Evolutionary conservation across 2,329 filamentous ascomycete species (phyloP), one percentile per base, ranked within the genome.

Genomic region (Incumbomyces lentus): DNA sequence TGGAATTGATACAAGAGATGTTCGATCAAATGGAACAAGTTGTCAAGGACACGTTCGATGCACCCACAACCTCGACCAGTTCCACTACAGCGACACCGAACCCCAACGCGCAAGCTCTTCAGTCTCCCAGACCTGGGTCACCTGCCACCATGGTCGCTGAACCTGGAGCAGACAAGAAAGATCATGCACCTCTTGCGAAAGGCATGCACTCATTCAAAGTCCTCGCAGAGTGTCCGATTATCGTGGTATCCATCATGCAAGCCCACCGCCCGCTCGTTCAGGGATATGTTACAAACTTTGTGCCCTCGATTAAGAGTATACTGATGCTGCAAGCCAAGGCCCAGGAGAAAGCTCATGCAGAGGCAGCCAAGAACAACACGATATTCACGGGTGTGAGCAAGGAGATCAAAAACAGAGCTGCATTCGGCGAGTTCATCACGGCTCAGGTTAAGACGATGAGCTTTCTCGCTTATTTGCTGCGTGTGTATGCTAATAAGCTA

Each of bases 131-230:
- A 44, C 90, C 92, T 3, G 88, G 84, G 44, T 98, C 93, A 2
- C 92, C 93, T 3, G 84, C 89, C 7, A 82, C 85, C 2, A 84
- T 87, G 1, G 68, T 62, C 14, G 76, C 82, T 14, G 92, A 96
- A 52, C 76, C 95, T 42, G 86, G 81, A 5, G 76, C 81, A 12
- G 89, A 95, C 57, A 83, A 87, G 58, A 86, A 90, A 60, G 83
- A 88, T 58, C 80, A 79, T 46, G 81, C 89, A 49, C 84, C 86
- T 40, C 67, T 98, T 30, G 71, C 89, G 46, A 94, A 87, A 65
- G 92, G 92, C 26, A 95, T 95, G 86, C 87, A 95, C 62, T 98
- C 92, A 1, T 98, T 99, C 76, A 98, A 96, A 65, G 90, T 98
- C 18, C 76, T 98, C 3, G 88, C 90, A 1, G 92, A 99, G 64